These are phyloP conservation scores for Linnemannia hyalina DNA, from an alignment of 192 early-diverging fungal genomes.

Conservation along the genomic window DNA sequence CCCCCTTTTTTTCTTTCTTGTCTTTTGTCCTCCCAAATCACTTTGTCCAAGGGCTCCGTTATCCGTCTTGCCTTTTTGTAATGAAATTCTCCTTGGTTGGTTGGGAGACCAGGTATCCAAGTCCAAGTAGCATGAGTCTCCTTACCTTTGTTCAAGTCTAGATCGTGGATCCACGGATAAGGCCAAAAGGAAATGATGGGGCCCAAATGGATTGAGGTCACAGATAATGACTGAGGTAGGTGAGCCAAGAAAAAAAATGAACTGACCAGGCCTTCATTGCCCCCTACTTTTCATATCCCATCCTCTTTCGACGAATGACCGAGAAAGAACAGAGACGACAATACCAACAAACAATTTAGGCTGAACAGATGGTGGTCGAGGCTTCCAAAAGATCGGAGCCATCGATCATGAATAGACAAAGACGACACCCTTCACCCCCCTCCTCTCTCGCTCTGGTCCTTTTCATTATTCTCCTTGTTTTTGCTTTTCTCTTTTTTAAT, in stretches of 20 bases:
- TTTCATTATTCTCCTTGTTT: neutral
- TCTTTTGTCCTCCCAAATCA: neutral
- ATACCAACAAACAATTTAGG: neutral
- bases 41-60: too few species aligned
- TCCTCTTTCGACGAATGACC: neutral
- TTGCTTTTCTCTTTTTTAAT: neutral
- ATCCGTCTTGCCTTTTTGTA: too few species aligned
- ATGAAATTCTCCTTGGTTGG: constrained; percentile 3
- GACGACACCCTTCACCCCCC: neutral
- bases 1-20: neutral
- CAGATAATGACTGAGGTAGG: neutral
- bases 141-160: neutral
- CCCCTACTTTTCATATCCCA: too few species aligned
- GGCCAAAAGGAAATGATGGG: neutral
- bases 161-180: neutral
- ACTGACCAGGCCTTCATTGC: neutral
- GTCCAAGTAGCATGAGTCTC: neutral
- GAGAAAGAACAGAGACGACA: neutral
- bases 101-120: neutral
- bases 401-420: neutral
- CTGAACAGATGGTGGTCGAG: neutral
- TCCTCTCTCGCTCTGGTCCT: neutral
- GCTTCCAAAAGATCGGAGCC: neutral
- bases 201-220: neutral
- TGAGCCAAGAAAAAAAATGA: neutral